phyloP scores from a whole-genome alignment of 768 basidiomycete genomes.

The Trametes cinnabarina region DNA sequence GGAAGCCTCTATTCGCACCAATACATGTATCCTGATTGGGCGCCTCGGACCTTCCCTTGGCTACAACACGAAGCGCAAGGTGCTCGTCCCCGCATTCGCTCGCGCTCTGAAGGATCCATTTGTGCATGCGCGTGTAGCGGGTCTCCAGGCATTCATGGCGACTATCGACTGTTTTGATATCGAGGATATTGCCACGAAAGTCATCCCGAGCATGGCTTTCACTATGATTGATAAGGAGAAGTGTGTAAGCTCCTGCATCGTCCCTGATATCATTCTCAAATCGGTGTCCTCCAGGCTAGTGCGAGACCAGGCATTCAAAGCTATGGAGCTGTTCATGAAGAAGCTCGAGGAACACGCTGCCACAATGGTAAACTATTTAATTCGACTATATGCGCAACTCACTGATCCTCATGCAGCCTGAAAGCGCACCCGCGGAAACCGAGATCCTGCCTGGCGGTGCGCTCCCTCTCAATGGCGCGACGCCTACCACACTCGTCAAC shows the following conservation, averaged over 20 bases:
- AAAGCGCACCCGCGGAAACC: slow-evolving; percentile 40
- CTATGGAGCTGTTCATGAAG: slow-evolving; percentile 84
- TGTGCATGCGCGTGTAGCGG: slow-evolving; percentile 90
- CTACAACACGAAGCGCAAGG: slow-evolving; percentile 88
- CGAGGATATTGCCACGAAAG: slow-evolving; percentile 86
- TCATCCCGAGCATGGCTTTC: slow-evolving; percentile 81
- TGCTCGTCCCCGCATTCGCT: slow-evolving; percentile 94
- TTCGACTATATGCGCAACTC: neutral
- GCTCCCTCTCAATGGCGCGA: slow-evolving; percentile 19
- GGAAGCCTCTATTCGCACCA: slow-evolving; percentile 94
- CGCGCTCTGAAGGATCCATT: slow-evolving; percentile 88
- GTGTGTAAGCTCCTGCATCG: slow-evolving; percentile 41
- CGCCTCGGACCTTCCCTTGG: slow-evolving; percentile 83
- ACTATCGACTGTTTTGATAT: slow-evolving; percentile 85
- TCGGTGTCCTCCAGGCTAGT: slow-evolving; percentile 59
- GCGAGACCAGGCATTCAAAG: slow-evolving; percentile 94
- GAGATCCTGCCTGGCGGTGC: slow-evolving; percentile 18
- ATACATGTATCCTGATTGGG: slow-evolving; percentile 94
- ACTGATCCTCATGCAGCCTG: slow-evolving; percentile 48
- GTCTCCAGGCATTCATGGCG: slow-evolving; percentile 94
- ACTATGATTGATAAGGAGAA: slow-evolving; percentile 90
- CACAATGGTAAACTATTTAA: slow-evolving; percentile 64
- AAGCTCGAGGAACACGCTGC: slow-evolving; percentile 75
- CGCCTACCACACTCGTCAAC: slow-evolving; percentile 60
- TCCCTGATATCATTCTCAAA: neutral